Conservation (phyloP, 441 rosid genomes). For the Euphorbia celastroides region DNA sequence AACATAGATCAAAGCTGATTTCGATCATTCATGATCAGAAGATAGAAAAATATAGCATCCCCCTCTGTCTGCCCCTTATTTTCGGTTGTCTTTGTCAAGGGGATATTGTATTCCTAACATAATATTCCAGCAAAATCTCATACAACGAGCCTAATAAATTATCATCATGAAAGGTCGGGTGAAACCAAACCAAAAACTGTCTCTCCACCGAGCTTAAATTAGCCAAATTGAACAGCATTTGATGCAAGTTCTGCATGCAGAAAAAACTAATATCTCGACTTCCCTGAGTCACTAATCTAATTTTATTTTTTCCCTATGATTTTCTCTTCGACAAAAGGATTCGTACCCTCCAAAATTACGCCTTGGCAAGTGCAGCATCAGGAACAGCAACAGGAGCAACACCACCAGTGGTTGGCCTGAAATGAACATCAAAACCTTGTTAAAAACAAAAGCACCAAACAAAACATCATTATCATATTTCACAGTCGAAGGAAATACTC, state of each 20-base stretch:
- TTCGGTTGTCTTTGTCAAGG: conserved; percentile 17
- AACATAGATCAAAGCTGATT: conserved; percentile 1
- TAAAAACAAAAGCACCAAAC: neutral
- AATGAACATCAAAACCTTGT: conserved; percentile 12
- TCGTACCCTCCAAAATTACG: conserved; percentile 18
- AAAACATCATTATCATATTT: neutral
- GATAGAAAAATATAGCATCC: conserved; percentile 13
- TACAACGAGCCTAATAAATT: conserved; percentile 20
- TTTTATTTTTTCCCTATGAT: conserved; percentile 26
- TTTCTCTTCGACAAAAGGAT: conserved; percentile 3
- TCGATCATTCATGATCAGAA: neutral
- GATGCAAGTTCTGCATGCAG: conserved; percentile 9
- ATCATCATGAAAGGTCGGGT: conserved; percentile 15
- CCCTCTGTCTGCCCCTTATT: conserved; percentile 22
- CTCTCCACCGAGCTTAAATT: conserved; percentile 13
- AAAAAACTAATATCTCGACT: conserved; percentile 24
- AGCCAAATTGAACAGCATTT: conserved; percentile 7
- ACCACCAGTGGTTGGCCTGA: conserved; percentile 95
- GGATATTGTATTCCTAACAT: conserved; percentile 2
- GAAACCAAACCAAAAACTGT: conserved; percentile 32
- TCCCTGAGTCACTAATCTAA: conserved; percentile 22
- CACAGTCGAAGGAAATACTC: conserved; percentile 29
- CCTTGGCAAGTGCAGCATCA: conserved; percentile 36
- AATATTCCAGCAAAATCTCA: conserved; percentile 1
- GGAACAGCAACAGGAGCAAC: conserved; percentile 49